phyloP scores from a whole-genome alignment of 163 green algal species.

The Chlamydomonas reinhardtii region DNA sequence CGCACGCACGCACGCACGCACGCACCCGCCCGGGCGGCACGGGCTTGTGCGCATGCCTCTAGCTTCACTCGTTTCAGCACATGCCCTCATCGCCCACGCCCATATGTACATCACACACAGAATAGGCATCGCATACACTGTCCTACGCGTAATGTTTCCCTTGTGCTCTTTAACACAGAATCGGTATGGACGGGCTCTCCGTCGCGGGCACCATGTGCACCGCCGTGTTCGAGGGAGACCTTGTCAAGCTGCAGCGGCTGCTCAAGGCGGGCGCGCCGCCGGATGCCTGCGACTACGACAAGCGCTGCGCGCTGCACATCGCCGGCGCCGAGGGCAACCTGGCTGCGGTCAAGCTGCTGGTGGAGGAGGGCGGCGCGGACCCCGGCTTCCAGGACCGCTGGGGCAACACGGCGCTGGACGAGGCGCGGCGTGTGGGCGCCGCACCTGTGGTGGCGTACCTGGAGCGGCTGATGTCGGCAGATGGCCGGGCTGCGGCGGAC shows the following conservation, averaged over 20 bases:
- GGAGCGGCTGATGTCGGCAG: background rate
- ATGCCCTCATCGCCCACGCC: too few species aligned
- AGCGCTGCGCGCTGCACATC: slow-evolving; percentile 71
- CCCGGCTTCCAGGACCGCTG: slow-evolving; percentile 49
- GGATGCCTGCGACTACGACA: slow-evolving; percentile 72
- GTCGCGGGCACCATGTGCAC: slow-evolving; percentile 30
- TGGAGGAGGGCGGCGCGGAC: slow-evolving; percentile 53
- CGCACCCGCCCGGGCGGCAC: too few species aligned
- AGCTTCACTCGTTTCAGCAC: too few species aligned
- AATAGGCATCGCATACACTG: too few species aligned
- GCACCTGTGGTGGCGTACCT: slow-evolving; percentile 28
- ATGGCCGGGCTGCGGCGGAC: background rate
- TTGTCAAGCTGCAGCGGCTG: slow-evolving; percentile 65
- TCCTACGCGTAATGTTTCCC: too few species aligned
- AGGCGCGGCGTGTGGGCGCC: slow-evolving; percentile 44
- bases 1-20: too few species aligned
- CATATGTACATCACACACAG: too few species aligned
- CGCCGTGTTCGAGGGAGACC: slow-evolving; percentile 62
- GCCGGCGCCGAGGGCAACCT: slow-evolving; percentile 64
- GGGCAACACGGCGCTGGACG: slow-evolving; percentile 50
- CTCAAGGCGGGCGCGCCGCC: slow-evolving; percentile 63
- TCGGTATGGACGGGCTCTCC: slow-evolving; percentile 18
- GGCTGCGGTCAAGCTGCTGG: slow-evolving; percentile 48
- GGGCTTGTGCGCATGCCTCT: too few species aligned
- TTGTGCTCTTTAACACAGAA: too few species aligned